phyloP scores from a whole-genome alignment of 176 grass and related monocot species.

The Oryza coarctata region DNA sequence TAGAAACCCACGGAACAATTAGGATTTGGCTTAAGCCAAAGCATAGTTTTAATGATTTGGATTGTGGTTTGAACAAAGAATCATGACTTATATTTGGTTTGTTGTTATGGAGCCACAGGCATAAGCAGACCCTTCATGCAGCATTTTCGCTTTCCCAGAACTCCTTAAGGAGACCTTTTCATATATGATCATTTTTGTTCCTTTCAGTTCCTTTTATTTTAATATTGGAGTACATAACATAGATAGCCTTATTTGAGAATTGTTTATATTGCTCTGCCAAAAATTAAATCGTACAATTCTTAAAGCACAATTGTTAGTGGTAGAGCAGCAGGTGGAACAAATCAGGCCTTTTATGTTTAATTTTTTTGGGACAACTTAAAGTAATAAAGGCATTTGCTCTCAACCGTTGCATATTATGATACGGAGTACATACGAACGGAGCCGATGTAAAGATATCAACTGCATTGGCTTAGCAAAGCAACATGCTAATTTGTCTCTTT shows the following conservation, averaged over 20 bases:
- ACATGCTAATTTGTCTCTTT: constrained; percentile 7
- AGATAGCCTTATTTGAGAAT: neutral
- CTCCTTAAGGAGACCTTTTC: neutral
- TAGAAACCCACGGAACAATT: neutral
- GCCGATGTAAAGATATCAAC: neutral
- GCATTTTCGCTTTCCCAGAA: neutral
- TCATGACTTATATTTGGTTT: neutral
- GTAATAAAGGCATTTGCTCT: neutral
- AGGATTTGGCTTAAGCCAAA: neutral
- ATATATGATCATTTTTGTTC: neutral
- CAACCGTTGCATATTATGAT: neutral
- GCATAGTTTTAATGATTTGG: neutral
- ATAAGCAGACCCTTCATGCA: too few relatives aligned
- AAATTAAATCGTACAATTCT: neutral
- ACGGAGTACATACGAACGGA: neutral
- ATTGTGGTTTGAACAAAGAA: constrained; percentile 17
- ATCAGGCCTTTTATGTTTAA: neutral
- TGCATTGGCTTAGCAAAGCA: neutral
- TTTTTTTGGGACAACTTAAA: neutral
- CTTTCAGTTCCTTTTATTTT: neutral
- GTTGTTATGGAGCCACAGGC: neutral
- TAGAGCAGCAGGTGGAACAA: neutral
- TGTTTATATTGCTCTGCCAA: neutral
- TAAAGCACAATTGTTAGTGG: constrained; percentile 15
- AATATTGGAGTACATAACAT: neutral